Conservation (phyloP, 441 rosid species). For the Raphanus hybrid region DNA sequence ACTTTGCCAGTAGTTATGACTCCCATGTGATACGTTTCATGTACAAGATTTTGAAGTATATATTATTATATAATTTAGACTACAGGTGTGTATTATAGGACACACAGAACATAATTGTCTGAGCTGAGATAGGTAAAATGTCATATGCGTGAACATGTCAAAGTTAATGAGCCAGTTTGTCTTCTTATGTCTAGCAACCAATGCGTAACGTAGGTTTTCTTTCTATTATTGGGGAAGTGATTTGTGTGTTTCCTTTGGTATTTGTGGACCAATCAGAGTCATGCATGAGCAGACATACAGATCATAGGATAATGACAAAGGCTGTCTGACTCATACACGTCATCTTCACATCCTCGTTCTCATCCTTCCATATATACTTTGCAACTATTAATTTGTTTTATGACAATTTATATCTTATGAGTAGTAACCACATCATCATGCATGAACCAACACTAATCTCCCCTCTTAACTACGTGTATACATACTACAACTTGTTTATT, state of each 20-base stretch:
- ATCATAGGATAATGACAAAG: slow-evolving; percentile 37
- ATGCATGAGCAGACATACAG: slow-evolving; percentile 23
- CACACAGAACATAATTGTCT: slow-evolving; percentile 6
- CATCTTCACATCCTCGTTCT: slow-evolving; percentile 21
- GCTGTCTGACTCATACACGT: slow-evolving; percentile 35
- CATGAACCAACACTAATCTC: slow-evolving; percentile 27
- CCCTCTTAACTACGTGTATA: neutral
- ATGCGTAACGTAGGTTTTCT: slow-evolving; percentile 2
- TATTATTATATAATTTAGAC: neutral
- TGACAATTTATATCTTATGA: too few species aligned
- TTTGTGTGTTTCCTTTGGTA: slow-evolving; percentile 7
- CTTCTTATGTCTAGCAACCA: slow-evolving; percentile 10
- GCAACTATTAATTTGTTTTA: slow-evolving; percentile 18
- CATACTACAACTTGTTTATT: too few species aligned
- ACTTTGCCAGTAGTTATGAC: neutral
- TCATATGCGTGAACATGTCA: slow-evolving; percentile 38
- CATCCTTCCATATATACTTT: slow-evolving; percentile 17
- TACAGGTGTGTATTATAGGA: slow-evolving; percentile 12
- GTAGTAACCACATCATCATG: slow-evolving; percentile 24
- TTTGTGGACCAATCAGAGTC: slow-evolving; percentile 30
- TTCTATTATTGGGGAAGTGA: slow-evolving; percentile 28
- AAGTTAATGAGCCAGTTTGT: slow-evolving; percentile 4
- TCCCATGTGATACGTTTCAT: slow-evolving; percentile 26
- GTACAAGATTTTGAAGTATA: neutral
- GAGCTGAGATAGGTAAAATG: slow-evolving; percentile 11